A percentile compares a stretch with the other conserved stretches of the same genome.
phyloP scores from a whole-genome alignment of 108 stramenopile species.

The Aureococcus anophagefferens region DNA sequence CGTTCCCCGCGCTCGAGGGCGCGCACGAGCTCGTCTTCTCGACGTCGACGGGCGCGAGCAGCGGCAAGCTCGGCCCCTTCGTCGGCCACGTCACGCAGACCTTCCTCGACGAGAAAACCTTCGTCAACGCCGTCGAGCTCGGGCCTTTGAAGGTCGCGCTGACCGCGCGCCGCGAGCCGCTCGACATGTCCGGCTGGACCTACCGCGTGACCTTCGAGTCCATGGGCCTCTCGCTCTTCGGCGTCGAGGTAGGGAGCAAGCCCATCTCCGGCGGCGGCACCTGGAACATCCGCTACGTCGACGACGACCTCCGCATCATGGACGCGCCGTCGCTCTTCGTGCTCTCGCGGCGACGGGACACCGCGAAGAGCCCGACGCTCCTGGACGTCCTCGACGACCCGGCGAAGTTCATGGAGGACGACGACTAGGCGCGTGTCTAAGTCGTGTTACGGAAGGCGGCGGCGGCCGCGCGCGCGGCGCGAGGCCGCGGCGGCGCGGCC shows the following conservation, averaged over 20 bases:
- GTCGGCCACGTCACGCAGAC: slow-evolving; percentile 42
- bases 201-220: slow-evolving; percentile 40
- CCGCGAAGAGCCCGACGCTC: too few species aligned
- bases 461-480: too few species aligned
- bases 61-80: slow-evolving; percentile 32
- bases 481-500: too few species aligned
- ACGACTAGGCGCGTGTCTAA: too few species aligned
- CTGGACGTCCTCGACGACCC: too few species aligned
- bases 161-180: slow-evolving; percentile 30
- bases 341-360: too few species aligned
- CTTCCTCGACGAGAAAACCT: slow-evolving; percentile 35
- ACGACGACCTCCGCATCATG: too few species aligned
- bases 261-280: too few species aligned
- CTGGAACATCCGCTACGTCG: too few species aligned
- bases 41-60: slow-evolving; percentile 34
- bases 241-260: slow-evolving; percentile 17
- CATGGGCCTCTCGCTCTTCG: slow-evolving; percentile 35
- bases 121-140: slow-evolving; percentile 40
- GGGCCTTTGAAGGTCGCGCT: slow-evolving; percentile 39
- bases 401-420: too few species aligned
- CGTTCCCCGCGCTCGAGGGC: slow-evolving; percentile 19
- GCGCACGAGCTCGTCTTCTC: slow-evolving; percentile 39
- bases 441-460: too few species aligned
- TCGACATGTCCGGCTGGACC: slow-evolving; percentile 26
- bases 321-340: too few species aligned